Evolutionary conservation across 2,329 filamentous ascomycete genomes (phyloP), one percentile per base, ranked within the genome.

Genomic region (Pseudocercospora vitis): DNA sequence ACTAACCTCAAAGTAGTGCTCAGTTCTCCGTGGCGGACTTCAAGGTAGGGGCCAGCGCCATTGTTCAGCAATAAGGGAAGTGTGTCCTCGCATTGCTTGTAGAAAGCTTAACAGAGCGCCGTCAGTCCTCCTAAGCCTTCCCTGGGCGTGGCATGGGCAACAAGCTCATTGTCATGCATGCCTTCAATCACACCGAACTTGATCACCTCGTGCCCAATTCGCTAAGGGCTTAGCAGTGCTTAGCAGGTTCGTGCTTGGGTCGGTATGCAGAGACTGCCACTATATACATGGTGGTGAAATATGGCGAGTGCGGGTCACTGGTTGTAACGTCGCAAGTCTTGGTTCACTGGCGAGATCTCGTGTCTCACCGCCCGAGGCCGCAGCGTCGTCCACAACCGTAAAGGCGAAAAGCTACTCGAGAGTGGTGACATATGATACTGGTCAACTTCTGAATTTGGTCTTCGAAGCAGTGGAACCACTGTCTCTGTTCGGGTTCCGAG

Each of bases 51-150:
- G 40, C 58, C 58, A 7, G 58, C 55, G 3, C 58, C 55, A 31
- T 42, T 49, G 3, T 32, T 14, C 3, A 60, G 52, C 40, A 58
- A 32, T 18, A 60, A 29, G 23, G 14, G 16, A 12, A 60, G 42
- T 8, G 47, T 47, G 9, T 58, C 55, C 35, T 54, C 52, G 29
- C 58, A 52, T 26, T 56, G 58, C 29, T 56, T 51, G 31, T 60
- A 50, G 9, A 58, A 55, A 39, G 58, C 55, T 29, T 60, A 55
- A 14, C 53, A 60, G 21, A 60, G 37, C 6, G 58, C 55, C 7
- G 57, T 60, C 8, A 49, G 28, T 44, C 53, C 49, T 12, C 26
- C n/a, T 11, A 55, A 51, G 21, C 57, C 54, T 33, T 55, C 57
- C 21, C 52, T 46, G 24, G 55, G 46, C 2, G 16, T 50, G 8